These are phyloP conservation scores for Calycina marina DNA, from an alignment of 2,329 filamentous ascomycete species.

Conservation along the genomic window DNA sequence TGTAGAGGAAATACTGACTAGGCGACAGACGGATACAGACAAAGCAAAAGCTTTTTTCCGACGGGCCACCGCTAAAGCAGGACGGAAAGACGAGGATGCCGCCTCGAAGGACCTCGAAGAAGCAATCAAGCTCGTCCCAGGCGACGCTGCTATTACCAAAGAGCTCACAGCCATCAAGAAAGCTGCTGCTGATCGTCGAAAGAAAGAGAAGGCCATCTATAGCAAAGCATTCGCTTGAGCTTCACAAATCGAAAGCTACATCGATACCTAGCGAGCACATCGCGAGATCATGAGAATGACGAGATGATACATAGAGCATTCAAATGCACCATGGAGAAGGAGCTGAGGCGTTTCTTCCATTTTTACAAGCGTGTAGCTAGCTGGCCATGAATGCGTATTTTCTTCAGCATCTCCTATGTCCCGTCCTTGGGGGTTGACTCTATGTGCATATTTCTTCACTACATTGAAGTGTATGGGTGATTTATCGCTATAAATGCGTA, in stretches of 20 bases:
- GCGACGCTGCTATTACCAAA: constrained; percentile 57
- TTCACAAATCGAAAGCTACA: background rate
- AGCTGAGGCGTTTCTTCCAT: constrained; percentile 1
- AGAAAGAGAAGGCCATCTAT: constrained; percentile 85
- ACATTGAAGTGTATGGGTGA: no score
- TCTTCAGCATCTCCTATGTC: no score
- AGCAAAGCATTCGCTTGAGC: constrained; percentile 66
- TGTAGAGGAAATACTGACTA: no score
- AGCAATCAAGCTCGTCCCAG: constrained; percentile 60
- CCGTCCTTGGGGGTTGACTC: no score
- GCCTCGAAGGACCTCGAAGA: constrained; percentile 63
- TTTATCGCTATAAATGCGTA: no score
- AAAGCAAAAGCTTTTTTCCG: constrained; percentile 83
- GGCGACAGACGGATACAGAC: constrained; percentile 35
- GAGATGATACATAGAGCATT: constrained; percentile 1
- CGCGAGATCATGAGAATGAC: no score
- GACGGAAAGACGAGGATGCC: constrained; percentile 70
- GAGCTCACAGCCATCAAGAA: constrained; percentile 72
- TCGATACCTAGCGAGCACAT: no score
- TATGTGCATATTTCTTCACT: no score
- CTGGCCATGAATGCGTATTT: no score
- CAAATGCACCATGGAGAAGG: background rate
- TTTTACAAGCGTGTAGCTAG: no score
- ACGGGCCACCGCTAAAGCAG: constrained; percentile 59
- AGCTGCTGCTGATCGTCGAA: constrained; percentile 53